Conservation (phyloP, 1,139 yeast genomes). For the Sugiyamaella neomexicana region DNA sequence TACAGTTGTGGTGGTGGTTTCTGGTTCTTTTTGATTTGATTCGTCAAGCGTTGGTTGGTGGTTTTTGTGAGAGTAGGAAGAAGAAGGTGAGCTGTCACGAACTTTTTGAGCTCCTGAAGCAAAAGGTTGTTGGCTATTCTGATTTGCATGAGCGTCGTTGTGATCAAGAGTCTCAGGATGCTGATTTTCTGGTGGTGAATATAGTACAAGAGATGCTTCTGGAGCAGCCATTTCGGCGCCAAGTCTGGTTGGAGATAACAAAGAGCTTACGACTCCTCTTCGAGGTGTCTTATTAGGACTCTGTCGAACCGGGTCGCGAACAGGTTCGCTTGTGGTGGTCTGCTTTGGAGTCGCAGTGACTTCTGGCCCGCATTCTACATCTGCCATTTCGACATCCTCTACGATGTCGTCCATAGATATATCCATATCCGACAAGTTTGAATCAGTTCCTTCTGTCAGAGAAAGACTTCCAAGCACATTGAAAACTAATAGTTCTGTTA, state of each 20-base stretch:
- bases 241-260: conserved; percentile 29
- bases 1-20: background rate
- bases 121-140: too few relatives aligned
- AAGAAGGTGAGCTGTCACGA: background rate
- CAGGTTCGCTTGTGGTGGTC: background rate
- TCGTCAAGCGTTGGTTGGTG: too few relatives aligned
- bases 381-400: conserved; percentile 18
- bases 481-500: background rate
- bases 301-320: background rate
- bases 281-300: conserved; percentile 15
- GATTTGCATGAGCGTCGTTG: too few relatives aligned
- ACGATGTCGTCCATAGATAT: conserved; percentile 15
- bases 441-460: background rate
- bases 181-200: background rate
- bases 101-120: background rate
- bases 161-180: too few relatives aligned
- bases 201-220: conserved; percentile 7
- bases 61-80: too few relatives aligned
- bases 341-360: conserved; percentile 8
- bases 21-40: background rate
- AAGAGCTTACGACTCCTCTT: conserved; percentile 10
- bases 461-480: conserved; percentile 4
- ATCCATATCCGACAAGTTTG: conserved; percentile 12
- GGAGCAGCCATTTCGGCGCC: conserved; percentile 31
- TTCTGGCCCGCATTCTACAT: conserved; percentile 16